Conservation (phyloP, 208 protist genomes). For the Trypanosomatidae sp. region DNA sequence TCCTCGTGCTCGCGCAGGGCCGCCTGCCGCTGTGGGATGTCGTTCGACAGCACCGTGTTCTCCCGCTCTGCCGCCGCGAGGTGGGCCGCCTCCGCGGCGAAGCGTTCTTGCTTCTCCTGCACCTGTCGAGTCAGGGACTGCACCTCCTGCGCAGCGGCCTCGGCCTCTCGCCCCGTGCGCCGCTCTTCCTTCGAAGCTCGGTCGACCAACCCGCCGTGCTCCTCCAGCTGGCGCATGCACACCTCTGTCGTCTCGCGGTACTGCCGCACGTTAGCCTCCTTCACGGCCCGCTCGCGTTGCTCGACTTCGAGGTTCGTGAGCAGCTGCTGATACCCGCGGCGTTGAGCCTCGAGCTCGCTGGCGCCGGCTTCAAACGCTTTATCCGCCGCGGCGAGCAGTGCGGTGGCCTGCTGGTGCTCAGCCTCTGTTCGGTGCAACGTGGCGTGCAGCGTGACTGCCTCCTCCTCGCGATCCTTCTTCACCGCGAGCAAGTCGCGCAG, state of each 20-base stretch:
- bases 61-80: constrained; percentile 82
- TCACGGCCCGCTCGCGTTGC: constrained; percentile 66
- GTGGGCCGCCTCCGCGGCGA: constrained; percentile 65
- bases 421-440: constrained; percentile 56
- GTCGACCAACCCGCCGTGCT: constrained; percentile 36
- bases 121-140: constrained; percentile 43
- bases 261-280: constrained; percentile 92
- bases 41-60: constrained; percentile 77
- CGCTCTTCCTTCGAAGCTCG: constrained; percentile 43
- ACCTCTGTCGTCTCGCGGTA: constrained; percentile 72
- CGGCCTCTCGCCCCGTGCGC: constrained; percentile 29
- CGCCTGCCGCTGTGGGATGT: constrained; percentile 81
- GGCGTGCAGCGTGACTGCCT: constrained; percentile 70
- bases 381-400: constrained; percentile 3
- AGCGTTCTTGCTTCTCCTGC: constrained; percentile 72
- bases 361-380: constrained; percentile 13
- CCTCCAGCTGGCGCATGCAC: constrained; percentile 55
- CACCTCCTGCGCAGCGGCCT: constrained; percentile 42
- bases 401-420: constrained; percentile 54
- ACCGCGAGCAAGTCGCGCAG: constrained; percentile 93
- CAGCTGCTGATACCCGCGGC: constrained; percentile 60
- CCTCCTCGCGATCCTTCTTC: constrained; percentile 93
- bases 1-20: constrained; percentile 76
- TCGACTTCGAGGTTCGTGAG: constrained; percentile 65
- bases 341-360: constrained; percentile 40